phyloP scores from a whole-genome alignment of 805 yeast genomes.

The Starmerella sp. region DNA sequence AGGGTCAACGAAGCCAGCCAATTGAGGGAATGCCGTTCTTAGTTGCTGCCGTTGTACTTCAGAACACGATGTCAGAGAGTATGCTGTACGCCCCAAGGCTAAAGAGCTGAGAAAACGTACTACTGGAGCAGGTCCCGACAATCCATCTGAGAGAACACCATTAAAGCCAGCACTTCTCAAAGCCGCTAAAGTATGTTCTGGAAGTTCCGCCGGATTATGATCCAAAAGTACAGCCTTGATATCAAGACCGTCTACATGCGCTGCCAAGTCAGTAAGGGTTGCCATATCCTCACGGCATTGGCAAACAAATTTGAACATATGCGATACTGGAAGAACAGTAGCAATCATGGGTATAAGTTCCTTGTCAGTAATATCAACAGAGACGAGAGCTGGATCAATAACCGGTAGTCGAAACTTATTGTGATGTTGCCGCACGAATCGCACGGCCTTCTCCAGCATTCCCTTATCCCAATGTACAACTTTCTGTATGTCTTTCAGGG shows the following conservation, averaged over 20 bases:
- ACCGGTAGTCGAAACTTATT: conserved; percentile 34
- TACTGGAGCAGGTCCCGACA: conserved; percentile 64
- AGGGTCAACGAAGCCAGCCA: conserved; percentile 1
- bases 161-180: conserved; percentile 56
- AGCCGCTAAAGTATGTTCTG: conserved; percentile 32
- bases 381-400: conserved; percentile 64
- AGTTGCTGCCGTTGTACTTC: neutral
- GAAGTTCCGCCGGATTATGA: conserved; percentile 19
- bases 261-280: conserved; percentile 34
- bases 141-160: conserved; percentile 60
- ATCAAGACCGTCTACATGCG: conserved; percentile 28
- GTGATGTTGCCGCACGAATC: neutral
- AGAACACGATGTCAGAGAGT: conserved; percentile 36
- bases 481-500: neutral
- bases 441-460: neutral
- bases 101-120: conserved; percentile 28
- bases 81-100: conserved; percentile 47
- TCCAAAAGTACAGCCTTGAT: conserved; percentile 1
- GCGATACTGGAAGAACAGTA: conserved; percentile 41
- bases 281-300: conserved; percentile 40
- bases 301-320: conserved; percentile 55
- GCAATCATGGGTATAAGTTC: conserved; percentile 47
- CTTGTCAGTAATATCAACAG: conserved; percentile 44
- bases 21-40: neutral
- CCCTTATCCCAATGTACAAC: conserved; percentile 1